Conservation (phyloP, 768 basidiomycete genomes). For the Polyporus arcularius region DNA sequence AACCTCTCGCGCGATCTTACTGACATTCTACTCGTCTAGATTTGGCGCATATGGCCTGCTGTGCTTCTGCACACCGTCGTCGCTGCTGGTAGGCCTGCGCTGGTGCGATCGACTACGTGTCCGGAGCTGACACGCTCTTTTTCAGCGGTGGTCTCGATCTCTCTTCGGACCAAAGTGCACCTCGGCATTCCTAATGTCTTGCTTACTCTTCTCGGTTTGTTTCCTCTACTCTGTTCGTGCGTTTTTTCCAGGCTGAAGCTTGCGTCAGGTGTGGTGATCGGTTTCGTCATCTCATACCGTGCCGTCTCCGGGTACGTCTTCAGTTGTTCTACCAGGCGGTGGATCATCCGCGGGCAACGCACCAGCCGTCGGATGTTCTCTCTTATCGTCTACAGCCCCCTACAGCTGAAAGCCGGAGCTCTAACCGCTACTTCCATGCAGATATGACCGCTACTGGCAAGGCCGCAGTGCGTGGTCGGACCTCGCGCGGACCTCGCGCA, state of each 20-base stretch:
- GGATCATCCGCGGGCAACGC: too few relatives aligned
- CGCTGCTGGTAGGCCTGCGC: slow-evolving; percentile 42
- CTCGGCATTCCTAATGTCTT: slow-evolving; percentile 56
- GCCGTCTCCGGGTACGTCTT: slow-evolving; percentile 55
- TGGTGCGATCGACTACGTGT: neutral
- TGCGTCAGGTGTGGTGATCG: slow-evolving; percentile 55
- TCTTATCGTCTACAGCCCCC: neutral
- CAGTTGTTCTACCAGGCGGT: neutral
- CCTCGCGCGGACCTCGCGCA: slow-evolving; percentile 50
- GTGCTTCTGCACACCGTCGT: slow-evolving; percentile 62
- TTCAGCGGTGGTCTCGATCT: slow-evolving; percentile 45
- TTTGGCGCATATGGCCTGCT: slow-evolving; percentile 70
- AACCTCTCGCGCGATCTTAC: neutral
- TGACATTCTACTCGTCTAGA: slow-evolving; percentile 22
- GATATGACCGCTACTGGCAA: slow-evolving; percentile 67
- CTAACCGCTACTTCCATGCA: slow-evolving; percentile 17
- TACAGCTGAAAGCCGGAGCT: too few relatives aligned
- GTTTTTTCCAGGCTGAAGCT: neutral
- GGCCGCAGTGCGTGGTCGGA: slow-evolving; percentile 58
- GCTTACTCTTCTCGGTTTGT: slow-evolving; percentile 60
- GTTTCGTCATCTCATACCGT: slow-evolving; percentile 61
- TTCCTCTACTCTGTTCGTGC: neutral
- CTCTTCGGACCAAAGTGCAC: slow-evolving; percentile 39
- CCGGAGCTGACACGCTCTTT: neutral
- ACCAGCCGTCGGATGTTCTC: neutral